A percentile compares a stretch with the other conserved stretches of the same genome.
Conservation (phyloP, 257 asterid species). For the Solanum pinnatisectum region DNA sequence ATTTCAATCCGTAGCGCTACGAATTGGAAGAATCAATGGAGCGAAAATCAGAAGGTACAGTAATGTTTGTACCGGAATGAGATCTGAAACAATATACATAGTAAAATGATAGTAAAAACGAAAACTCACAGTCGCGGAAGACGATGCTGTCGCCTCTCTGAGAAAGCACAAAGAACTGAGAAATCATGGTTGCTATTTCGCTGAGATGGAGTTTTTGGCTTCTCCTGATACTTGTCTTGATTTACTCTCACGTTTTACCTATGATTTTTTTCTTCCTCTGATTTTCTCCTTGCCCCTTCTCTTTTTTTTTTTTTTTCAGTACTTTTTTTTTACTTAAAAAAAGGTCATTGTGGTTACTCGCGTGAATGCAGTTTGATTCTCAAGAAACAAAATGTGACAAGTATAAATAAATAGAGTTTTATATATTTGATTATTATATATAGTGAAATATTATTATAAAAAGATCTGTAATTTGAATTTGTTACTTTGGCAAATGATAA, state of each 20-base stretch:
- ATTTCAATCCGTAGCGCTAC: not conserved
- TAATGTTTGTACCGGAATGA: not conserved
- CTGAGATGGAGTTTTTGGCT: not conserved
- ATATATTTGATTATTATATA: not conserved
- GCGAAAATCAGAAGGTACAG: not conserved
- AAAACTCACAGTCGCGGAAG: constrained; percentile 76
- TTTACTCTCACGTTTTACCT: not conserved
- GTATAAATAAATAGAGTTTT: no score
- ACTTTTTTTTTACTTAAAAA: no score
- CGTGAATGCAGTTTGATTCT: no score
- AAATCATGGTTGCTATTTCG: constrained; percentile 40
- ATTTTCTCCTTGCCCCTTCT: not conserved
- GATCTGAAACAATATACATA: not conserved
- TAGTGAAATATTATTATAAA: not conserved
- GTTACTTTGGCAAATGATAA: not conserved
- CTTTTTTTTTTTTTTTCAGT: no score
- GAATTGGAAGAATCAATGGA: not conserved
- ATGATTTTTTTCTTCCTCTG: not conserved
- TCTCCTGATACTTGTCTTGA: not conserved
- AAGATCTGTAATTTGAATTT: not conserved
- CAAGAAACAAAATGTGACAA: no score
- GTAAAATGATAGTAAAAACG: not conserved
- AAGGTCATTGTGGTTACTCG: accelerated
- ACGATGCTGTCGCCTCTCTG: constrained; percentile 99
- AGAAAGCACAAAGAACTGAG: constrained; percentile 96